Percentiles rank a stretch among this genome's conserved stretches.
Evolutionary conservation across 176 grass and related monocot species (phyloP).

Genomic region (Lolium perenne): DNA sequence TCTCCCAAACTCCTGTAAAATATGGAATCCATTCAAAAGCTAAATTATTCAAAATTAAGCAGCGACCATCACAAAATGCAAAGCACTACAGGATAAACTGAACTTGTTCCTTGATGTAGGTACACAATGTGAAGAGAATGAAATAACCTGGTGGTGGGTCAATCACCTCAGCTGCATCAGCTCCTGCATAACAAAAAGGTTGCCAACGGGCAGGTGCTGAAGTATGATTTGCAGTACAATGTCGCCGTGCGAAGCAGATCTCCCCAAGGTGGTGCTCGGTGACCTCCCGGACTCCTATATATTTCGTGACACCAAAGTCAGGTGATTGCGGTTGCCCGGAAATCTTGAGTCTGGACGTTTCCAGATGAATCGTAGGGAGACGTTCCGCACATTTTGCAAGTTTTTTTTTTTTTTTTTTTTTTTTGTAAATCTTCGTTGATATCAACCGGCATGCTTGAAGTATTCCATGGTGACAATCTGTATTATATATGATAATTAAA

Average conservation of each 20-base stretch:
- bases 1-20: too few relatives aligned
- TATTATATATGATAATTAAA: too few relatives aligned
- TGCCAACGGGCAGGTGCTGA: slow-evolving; percentile 1
- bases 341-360: neutral
- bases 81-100: neutral
- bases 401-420: neutral
- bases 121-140: slow-evolving; percentile 19
- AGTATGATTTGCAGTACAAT: slow-evolving; percentile 17
- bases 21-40: slow-evolving; percentile 14
- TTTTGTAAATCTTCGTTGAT: too few relatives aligned
- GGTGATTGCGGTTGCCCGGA: slow-evolving; percentile 19
- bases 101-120: neutral
- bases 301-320: slow-evolving; percentile 15
- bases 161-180: slow-evolving; percentile 28
- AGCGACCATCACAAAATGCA: neutral
- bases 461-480: too few relatives aligned
- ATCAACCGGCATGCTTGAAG: too few relatives aligned
- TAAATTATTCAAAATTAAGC: slow-evolving; percentile 6
- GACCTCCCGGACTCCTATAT: neutral
- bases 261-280: neutral
- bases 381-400: neutral
- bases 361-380: neutral
- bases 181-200: neutral
- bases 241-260: neutral
- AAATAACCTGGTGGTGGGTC: slow-evolving; percentile 14